phyloP scores from a whole-genome alignment of 2,329 filamentous ascomycete genomes.

The Xylaria sp. region DNA sequence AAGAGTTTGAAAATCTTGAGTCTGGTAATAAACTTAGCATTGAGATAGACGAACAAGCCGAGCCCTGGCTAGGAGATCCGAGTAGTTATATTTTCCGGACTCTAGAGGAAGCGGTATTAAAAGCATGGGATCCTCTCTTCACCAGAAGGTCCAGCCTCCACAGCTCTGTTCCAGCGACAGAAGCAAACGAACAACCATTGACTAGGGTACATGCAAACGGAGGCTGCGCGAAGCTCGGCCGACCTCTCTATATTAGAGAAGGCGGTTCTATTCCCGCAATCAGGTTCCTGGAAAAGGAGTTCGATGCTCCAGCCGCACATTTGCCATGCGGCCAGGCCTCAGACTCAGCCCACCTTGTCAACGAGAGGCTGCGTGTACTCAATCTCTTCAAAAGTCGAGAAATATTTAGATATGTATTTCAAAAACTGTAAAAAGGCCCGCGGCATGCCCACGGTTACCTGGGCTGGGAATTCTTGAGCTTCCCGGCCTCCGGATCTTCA shows the following conservation, averaged over 20 bases:
- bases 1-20: slow-evolving; percentile 77
- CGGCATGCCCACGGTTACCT: neutral
- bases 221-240: slow-evolving; percentile 56
- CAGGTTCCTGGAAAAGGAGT: slow-evolving; percentile 93
- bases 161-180: slow-evolving; percentile 28
- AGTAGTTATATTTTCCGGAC: slow-evolving; percentile 91
- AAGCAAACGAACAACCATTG: slow-evolving; percentile 39
- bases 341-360: slow-evolving; percentile 92
- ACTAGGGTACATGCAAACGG: slow-evolving; percentile 20
- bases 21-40: slow-evolving; percentile 85
- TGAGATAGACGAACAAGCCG: slow-evolving; percentile 90
- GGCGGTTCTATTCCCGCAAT: slow-evolving; percentile 96
- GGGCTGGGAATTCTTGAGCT: neutral
- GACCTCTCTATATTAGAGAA: slow-evolving; percentile 92
- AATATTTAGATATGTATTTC: slow-evolving; percentile 90
- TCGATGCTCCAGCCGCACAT: slow-evolving; percentile 89
- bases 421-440: slow-evolving; percentile 60
- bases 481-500: too few relatives aligned
- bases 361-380: slow-evolving; percentile 87
- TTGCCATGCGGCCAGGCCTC: slow-evolving; percentile 94
- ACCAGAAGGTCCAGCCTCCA: slow-evolving; percentile 30
- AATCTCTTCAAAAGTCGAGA: slow-evolving; percentile 93
- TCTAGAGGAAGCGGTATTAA: slow-evolving; percentile 84
- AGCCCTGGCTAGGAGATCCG: slow-evolving; percentile 95
- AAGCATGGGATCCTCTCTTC: slow-evolving; percentile 78